Evolutionary conservation across 1,284 basidiomycete genomes (phyloP), one percentile per base, ranked within the genome.

Genomic region (Trametes versicolor): DNA sequence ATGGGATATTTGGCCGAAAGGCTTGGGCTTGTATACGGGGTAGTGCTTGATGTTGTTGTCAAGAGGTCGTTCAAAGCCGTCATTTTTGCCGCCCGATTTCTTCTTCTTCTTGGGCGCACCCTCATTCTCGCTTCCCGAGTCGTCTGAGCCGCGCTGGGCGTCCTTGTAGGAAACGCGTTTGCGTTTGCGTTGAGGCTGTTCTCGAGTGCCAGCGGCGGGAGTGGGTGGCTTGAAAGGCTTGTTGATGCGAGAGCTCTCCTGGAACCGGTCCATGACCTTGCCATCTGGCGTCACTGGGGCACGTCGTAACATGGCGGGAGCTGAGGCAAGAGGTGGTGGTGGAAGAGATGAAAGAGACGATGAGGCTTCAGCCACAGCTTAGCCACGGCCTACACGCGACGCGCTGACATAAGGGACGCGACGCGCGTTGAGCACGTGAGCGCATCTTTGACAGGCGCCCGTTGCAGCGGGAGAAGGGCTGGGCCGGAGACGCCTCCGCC

Each of bases 1-100:
- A 53, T 85, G 88, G 69, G 82, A 77, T 3, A 91, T 78, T 65
- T 87, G 77, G 23, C 85, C 85, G 75, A 94, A 91, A 0, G 94
- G 91, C 76, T 95, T 97, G 15, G 91, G 89, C 70, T 88, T 90
- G 80, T 89, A 97, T 41, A 95, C 90, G 0, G 95, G 95, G 73
- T 90, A 98, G 55, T 90, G 87, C 75, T 88, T 86, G 73, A 91
- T 87, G 74, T 84, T 81, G 75, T 79, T 75, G 50, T 74, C 74
- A 25, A 75, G 71, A 29, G 75, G 74, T 27, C 69, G 64, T 54
- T 78, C 77, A 56, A 85, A 89, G 8, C 79, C 80, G 71, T 91
- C 89, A 66, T 81, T 83, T 60, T 83, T 78, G 63, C 71, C 79
- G 63, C 71, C 79, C 54, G 80, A 80, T 69, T 82, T 85, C 68